phyloP scores from a whole-genome alignment of 2,329 filamentous ascomycete species.

The Daldinia sp. region DNA sequence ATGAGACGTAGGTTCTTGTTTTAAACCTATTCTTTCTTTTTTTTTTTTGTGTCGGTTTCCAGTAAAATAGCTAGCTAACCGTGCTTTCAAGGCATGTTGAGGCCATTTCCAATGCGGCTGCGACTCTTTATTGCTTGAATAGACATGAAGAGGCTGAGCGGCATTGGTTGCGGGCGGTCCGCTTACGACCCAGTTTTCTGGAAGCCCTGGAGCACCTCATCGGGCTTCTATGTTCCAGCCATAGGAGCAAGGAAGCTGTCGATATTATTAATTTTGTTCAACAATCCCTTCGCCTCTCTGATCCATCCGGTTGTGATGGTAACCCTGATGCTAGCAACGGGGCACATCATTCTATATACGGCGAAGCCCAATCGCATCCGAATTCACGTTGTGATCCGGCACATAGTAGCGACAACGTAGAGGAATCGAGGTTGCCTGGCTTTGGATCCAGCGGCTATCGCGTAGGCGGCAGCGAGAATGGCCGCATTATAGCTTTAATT shows the following conservation, averaged over 20 bases:
- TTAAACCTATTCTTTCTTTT: background rate
- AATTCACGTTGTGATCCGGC: slow-evolving; percentile 23
- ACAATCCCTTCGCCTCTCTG: slow-evolving; percentile 66
- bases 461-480: slow-evolving; percentile 87
- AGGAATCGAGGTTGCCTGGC: slow-evolving; percentile 46
- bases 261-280: slow-evolving; percentile 88
- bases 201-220: slow-evolving; percentile 96
- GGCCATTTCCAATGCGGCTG: slow-evolving; percentile 91
- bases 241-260: slow-evolving; percentile 84
- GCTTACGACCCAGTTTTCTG: slow-evolving; percentile 84
- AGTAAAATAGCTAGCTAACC: slow-evolving; percentile 12
- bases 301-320: slow-evolving; percentile 31
- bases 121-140: slow-evolving; percentile 84
- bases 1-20: slow-evolving; percentile 59
- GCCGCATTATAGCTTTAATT: slow-evolving; percentile 88
- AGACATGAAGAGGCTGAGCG: slow-evolving; percentile 84
- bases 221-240: slow-evolving; percentile 81
- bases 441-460: slow-evolving; percentile 85
- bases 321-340: slow-evolving; percentile 16
- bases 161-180: slow-evolving; percentile 86
- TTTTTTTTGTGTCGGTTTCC: background rate
- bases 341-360: slow-evolving; percentile 20
- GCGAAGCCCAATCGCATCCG: slow-evolving; percentile 14
- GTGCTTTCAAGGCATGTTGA: slow-evolving; percentile 76
- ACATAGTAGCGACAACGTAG: slow-evolving; percentile 14